phyloP scores from a whole-genome alignment of 208 protist species.

The Leishmania major region DNA sequence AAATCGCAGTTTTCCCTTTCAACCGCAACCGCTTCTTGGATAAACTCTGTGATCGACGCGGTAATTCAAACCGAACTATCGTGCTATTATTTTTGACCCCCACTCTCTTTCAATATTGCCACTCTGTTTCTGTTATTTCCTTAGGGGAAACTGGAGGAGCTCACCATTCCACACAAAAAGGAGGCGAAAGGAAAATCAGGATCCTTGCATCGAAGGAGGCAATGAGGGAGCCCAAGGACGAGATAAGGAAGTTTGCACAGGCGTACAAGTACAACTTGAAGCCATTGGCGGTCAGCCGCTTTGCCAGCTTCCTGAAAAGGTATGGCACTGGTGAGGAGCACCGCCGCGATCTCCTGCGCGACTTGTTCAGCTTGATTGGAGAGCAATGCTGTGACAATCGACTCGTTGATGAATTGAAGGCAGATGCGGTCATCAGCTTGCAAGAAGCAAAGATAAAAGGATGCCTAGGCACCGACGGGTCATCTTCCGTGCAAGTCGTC shows the following conservation, averaged over 20 bases:
- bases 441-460: constrained; percentile 54
- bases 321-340: constrained; percentile 39
- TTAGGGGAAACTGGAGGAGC: neutral
- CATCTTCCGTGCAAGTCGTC: constrained; percentile 45
- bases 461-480: constrained; percentile 31
- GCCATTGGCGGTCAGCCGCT: constrained; percentile 68
- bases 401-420: constrained; percentile 63
- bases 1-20: neutral
- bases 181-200: neutral
- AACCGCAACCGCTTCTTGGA: neutral
- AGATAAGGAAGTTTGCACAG: constrained; percentile 72
- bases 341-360: constrained; percentile 56
- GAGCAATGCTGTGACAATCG: constrained; percentile 46
- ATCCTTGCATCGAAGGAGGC: neutral
- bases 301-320: constrained; percentile 60
- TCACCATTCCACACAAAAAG: neutral
- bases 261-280: constrained; percentile 81
- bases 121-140: neutral
- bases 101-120: neutral
- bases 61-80: neutral
- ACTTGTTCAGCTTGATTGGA: constrained; percentile 73
- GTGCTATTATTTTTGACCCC: neutral
- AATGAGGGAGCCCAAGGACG: constrained; percentile 55
- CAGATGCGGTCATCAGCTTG: constrained; percentile 52
- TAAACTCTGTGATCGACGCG: neutral